phyloP scores from a whole-genome alignment of 192 early-diverging fungal species.

The Geranomyces variabilis region DNA sequence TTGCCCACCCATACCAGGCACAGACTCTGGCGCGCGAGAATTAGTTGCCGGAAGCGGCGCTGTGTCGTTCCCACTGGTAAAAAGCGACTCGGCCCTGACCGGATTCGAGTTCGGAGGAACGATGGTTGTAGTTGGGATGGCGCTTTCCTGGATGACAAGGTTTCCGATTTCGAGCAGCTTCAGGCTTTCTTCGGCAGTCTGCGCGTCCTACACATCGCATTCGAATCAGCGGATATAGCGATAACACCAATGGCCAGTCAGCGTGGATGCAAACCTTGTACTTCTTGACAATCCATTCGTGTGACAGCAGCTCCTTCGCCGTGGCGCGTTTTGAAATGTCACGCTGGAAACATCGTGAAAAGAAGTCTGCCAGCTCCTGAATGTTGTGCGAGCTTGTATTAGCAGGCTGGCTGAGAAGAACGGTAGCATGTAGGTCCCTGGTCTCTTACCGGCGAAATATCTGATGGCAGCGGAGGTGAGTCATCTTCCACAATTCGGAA shows the following conservation, averaged over 20 bases:
- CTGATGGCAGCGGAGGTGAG: conserved; percentile 77
- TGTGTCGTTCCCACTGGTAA: too few species aligned
- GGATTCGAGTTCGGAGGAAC: not conserved
- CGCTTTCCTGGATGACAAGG: conserved; percentile 21
- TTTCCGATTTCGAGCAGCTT: conserved; percentile 29
- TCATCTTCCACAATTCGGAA: conserved; percentile 86
- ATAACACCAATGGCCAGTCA: too few species aligned
- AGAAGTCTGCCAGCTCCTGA: conserved; percentile 75
- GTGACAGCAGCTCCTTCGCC: conserved; percentile 69
- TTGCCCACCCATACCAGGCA: not conserved
- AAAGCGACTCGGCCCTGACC: too few species aligned
- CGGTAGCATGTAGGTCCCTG: too few species aligned
- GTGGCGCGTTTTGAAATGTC: conserved; percentile 69
- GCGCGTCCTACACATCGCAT: conserved; percentile 13
- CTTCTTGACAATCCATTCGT: conserved; percentile 68
- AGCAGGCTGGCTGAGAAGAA: too few species aligned
- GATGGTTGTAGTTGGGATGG: not conserved
- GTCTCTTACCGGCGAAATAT: conserved; percentile 60
- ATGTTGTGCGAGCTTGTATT: not conserved
- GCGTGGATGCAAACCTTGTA: conserved; percentile 18
- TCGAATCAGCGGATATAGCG: too few species aligned
- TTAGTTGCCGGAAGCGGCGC: not conserved
- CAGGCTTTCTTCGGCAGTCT: conserved; percentile 27
- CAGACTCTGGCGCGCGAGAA: not conserved
- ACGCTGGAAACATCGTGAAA: conserved; percentile 81